Evolutionary conservation across 352 stramenopile species (phyloP), one percentile per base, ranked within the genome.

Genomic region (Globisporangium uncinulatum): DNA sequence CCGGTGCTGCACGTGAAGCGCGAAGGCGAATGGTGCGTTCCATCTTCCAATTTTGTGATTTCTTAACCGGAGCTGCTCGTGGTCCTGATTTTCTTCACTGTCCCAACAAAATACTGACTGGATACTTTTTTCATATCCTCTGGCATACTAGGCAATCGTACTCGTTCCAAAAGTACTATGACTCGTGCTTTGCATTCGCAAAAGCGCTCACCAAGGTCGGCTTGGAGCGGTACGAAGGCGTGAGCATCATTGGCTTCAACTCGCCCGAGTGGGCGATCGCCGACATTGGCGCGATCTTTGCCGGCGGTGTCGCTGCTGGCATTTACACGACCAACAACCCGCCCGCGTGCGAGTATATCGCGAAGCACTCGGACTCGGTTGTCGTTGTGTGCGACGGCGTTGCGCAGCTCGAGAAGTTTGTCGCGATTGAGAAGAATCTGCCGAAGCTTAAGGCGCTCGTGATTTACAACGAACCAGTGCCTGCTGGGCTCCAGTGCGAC

Each of bases 241-340:
- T 96, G 45, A 87, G 72, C 63, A 95, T 97, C 65, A 94, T 96
- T 57, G 89, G 89, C 41, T 95, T 95, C 68, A 97, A 97, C 73
- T 83, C 83, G 54, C 87, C 87, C 1, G 89, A 98, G 62, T 99
- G 95, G 92, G 70, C 91, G 51, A 90, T 99, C 57, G 73, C 94
- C 21, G 81, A 98, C 54, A 65, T 98, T 14, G 94, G 94, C 49
- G 80, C 89, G 32, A 98, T 98, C 58, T 81, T 97, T 42, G 94
- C 94, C 1, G 94, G 93, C 24, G 87, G 79, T 34, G 80, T 99
- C 31, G 83, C 89, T 1, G 92, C 90, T 29, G 96, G 96, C 31
- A 98, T 99, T 62, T 99, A 99, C 81, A 96, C 95, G 47, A 98
- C 95, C 46, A 98, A 98, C 75, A 85, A 65, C 32, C 72, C 84